Conservation (phyloP, 805 yeast species). For the Lachancea meyersii region DNA sequence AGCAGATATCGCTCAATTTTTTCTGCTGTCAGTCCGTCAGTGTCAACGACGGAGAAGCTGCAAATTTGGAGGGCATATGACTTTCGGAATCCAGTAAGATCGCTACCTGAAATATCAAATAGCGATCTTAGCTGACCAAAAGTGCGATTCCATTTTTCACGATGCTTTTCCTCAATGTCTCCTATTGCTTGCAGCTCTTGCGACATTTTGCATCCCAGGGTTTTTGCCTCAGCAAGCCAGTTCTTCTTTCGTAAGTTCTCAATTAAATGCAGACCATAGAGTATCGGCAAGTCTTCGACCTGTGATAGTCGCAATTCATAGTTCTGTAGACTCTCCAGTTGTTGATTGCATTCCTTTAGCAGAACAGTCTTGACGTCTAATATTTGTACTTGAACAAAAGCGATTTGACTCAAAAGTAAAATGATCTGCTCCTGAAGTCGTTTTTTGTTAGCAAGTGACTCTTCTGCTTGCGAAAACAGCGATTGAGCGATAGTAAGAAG, state of each 20-base stretch:
- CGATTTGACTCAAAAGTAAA: constrained; percentile 26
- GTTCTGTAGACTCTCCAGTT: constrained; percentile 24
- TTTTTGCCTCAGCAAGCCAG: constrained; percentile 38
- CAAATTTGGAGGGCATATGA: background rate
- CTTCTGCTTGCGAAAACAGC: constrained; percentile 21
- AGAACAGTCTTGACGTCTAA: constrained; percentile 31
- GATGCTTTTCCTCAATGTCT: constrained; percentile 48
- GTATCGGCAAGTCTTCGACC: constrained; percentile 60
- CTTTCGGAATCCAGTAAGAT: background rate
- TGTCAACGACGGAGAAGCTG: background rate
- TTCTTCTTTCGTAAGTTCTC: constrained; percentile 54
- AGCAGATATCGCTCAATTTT: constrained; percentile 36
- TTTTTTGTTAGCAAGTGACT: constrained; percentile 28
- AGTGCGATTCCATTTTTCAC: constrained; percentile 58
- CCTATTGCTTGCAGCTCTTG: constrained; percentile 54
- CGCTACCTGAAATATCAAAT: constrained; percentile 3
- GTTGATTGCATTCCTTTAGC: constrained; percentile 29
- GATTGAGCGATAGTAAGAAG: constrained; percentile 27
- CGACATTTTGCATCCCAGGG: constrained; percentile 35
- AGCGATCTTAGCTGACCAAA: constrained; percentile 38
- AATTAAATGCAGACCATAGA: constrained; percentile 63
- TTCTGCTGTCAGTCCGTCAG: constrained; percentile 12
- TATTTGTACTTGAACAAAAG: constrained; percentile 36
- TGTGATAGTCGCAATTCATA: constrained; percentile 27
- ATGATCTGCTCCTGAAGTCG: constrained; percentile 32